These are phyloP conservation scores for Colletotrichum sp. DNA, from an alignment of 2,329 filamentous ascomycete species.

Conservation along the genomic window DNA sequence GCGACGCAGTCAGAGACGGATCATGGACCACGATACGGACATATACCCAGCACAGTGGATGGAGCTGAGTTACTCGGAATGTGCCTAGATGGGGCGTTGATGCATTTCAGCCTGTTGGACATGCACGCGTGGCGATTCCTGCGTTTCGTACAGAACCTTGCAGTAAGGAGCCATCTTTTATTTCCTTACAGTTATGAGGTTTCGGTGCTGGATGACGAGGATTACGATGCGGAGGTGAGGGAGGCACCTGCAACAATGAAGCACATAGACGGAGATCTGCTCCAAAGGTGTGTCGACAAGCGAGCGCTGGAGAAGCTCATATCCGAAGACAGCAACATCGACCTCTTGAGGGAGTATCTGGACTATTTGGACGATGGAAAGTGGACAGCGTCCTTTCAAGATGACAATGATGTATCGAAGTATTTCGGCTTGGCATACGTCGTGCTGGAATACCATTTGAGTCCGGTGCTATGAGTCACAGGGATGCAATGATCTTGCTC, in stretches of 20 bases:
- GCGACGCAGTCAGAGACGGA: slow-evolving; percentile 19
- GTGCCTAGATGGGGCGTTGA: slow-evolving; percentile 72
- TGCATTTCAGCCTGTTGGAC: slow-evolving; percentile 71
- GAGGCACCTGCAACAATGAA: slow-evolving; percentile 49
- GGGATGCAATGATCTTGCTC: background rate
- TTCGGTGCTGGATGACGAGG: slow-evolving; percentile 25
- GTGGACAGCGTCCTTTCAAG: slow-evolving; percentile 39
- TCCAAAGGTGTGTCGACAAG: slow-evolving; percentile 57
- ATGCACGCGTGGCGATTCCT: slow-evolving; percentile 71
- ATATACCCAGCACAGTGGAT: slow-evolving; percentile 45
- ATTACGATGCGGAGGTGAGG: slow-evolving; percentile 41
- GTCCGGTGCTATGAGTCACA: slow-evolving; percentile 48
- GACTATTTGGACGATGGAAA: slow-evolving; percentile 51
- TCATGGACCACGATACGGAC: slow-evolving; percentile 43
- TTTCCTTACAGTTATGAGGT: slow-evolving; percentile 51
- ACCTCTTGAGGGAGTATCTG: slow-evolving; percentile 54
- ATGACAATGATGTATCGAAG: slow-evolving; percentile 23
- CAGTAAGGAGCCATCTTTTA: slow-evolving; percentile 49
- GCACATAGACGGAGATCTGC: slow-evolving; percentile 72
- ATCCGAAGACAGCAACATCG: slow-evolving; percentile 31
- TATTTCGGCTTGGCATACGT: slow-evolving; percentile 58
- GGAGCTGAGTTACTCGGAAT: slow-evolving; percentile 66
- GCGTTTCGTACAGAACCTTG: slow-evolving; percentile 74
- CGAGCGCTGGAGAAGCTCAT: slow-evolving; percentile 50
- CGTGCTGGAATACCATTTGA: slow-evolving; percentile 58